Base-by-base conservation (phyloP, 805 yeast genomes). In the Candida lessepsii region DNA sequence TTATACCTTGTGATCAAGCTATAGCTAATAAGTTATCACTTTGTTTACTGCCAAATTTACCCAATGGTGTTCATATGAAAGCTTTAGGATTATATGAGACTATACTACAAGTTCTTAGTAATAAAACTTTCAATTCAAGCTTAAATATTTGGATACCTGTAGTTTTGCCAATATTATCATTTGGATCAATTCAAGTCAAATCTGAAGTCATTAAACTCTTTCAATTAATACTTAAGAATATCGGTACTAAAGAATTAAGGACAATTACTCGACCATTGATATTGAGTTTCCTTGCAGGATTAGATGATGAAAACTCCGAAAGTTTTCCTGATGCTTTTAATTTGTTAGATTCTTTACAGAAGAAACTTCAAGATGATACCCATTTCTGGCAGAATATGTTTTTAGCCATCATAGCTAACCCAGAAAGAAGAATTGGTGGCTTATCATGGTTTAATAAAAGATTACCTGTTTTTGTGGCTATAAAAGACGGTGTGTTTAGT, bases 61-160 rank as follows among this genome's bases (percentile, higher is more conserved):
- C 99, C 0, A 86, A 95, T 35, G 99, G 99, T 7, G 99, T 93
- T 0, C 99, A 93, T 58, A 85, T 84, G 49, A 93, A 88, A 56
- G 76, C 96, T 0, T 62, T 93, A 29, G 87, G 82, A 41, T 78
- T 90, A 1, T 93, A 90, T 58, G 79, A 76, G 16, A 65, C 69
- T 39, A 76, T 91, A 2, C 87, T 93, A 63, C 71, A 71, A 26
- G 75, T 79, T 21, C 62, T 91, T 25, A 83, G 84, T 1, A 54
- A 60, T 0, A 78, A 75, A 4, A 63, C 75, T 4, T 63, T 86
- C 25, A 76, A 83, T 31, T 46, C 63, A 9, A 75, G 78, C 41
- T 67, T 85, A n/a, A 68, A 73, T 29, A 63, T 83, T 2, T 93
- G 99, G 99, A 69, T 91, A 2, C 96, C 97, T 0, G 97, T 98